Conservation (phyloP, 768 basidiomycete genomes). For the Agrocybe praecox region DNA sequence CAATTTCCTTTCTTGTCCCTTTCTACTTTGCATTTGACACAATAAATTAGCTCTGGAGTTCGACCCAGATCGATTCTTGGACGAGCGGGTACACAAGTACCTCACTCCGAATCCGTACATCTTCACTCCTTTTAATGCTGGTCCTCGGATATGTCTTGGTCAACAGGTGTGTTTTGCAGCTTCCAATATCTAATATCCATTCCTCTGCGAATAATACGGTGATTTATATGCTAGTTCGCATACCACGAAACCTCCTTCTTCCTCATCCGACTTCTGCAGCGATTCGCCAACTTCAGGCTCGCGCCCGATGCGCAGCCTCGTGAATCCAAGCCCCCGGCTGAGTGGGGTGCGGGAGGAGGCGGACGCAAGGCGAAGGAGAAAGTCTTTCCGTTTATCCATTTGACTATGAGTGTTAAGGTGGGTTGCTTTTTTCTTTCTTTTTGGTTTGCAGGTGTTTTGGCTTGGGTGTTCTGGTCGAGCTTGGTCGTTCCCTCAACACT, state of each 20-base stretch:
- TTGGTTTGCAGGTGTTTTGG: conserved; percentile 6
- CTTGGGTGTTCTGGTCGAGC: not conserved
- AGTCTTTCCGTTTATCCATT: conserved; percentile 34
- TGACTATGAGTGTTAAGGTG: conserved; percentile 44
- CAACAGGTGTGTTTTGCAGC: conserved; percentile 28
- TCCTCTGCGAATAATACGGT: not conserved
- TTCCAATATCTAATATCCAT: not conserved
- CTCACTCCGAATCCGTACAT: conserved; percentile 66
- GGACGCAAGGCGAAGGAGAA: conserved; percentile 41
- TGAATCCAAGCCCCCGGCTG: conserved; percentile 38
- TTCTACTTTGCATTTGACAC: no score
- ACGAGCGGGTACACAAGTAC: conserved; percentile 56
- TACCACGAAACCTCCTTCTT: conserved; percentile 62
- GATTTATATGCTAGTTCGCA: conserved; percentile 40
- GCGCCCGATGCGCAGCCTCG: conserved; percentile 35
- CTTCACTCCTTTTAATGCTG: conserved; percentile 71
- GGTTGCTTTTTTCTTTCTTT: no score
- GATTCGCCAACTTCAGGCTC: conserved; percentile 45
- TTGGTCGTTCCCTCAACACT: not conserved
- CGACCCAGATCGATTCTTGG: conserved; percentile 68
- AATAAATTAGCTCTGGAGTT: conserved; percentile 56
- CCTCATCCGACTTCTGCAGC: conserved; percentile 54
- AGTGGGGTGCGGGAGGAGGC: conserved; percentile 36
- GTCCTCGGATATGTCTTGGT: conserved; percentile 65
- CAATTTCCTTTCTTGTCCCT: not conserved